A percentile compares a stretch with the other conserved stretches of the same genome.
phyloP scores from a whole-genome alignment of 2,329 filamentous ascomycete species.

The Septoria petroselini region DNA sequence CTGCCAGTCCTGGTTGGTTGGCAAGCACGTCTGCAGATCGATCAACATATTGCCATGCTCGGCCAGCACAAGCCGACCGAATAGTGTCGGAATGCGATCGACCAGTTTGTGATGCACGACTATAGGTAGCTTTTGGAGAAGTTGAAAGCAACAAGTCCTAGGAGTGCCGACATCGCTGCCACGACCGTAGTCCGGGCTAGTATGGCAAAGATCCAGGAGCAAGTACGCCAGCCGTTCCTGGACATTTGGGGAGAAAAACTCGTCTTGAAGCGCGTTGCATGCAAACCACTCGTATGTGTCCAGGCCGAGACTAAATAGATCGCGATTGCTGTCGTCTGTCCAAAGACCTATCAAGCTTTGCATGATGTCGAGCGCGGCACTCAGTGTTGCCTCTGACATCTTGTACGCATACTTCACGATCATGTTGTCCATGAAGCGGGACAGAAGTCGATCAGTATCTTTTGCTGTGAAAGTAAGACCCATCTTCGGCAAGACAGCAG shows the following conservation, averaged over 20 bases:
- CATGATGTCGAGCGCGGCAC: constrained; percentile 66
- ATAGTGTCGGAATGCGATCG: constrained; percentile 67
- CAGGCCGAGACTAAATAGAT: constrained; percentile 63
- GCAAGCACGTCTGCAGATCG: constrained; percentile 77
- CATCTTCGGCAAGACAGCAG: constrained; percentile 27
- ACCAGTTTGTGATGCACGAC: constrained; percentile 74
- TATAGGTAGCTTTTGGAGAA: constrained; percentile 66
- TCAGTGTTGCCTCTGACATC: constrained; percentile 70
- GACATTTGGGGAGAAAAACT: constrained; percentile 65
- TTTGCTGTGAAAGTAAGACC: constrained; percentile 28
- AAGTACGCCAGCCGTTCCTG: constrained; percentile 66
- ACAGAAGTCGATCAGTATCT: constrained; percentile 48
- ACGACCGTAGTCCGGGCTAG: constrained; percentile 64
- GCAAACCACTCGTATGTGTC: constrained; percentile 80
- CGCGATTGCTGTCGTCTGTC: constrained; percentile 54
- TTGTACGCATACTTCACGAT: constrained; percentile 59
- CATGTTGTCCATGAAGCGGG: constrained; percentile 48
- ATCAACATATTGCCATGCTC: constrained; percentile 80
- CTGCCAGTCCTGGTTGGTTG: constrained; percentile 62
- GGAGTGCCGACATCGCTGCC: constrained; percentile 50
- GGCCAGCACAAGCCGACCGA: constrained; percentile 76
- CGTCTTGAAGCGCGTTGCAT: constrained; percentile 62
- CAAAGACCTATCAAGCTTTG: constrained; percentile 62
- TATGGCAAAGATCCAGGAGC: constrained; percentile 66
- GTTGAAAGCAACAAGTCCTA: constrained; percentile 68